phyloP scores from a whole-genome alignment of 257 asterid species.

The Nicotiana tabacum region DNA sequence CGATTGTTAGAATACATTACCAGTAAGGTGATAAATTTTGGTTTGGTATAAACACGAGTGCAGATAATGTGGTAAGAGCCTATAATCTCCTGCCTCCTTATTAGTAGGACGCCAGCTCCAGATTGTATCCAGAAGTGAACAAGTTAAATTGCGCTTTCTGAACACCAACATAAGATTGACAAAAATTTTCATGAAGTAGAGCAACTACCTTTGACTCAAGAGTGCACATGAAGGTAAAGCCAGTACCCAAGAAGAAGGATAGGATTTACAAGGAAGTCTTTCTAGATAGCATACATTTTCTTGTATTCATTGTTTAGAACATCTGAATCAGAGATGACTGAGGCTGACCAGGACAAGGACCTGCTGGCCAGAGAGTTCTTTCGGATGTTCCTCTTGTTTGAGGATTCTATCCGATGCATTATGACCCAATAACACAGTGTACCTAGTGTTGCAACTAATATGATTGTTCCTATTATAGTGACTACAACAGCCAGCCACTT shows the following conservation, averaged over 20 bases:
- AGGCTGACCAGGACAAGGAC: conserved; percentile 39
- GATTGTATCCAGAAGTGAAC: neutral
- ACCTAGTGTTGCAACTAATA: conserved; percentile 43
- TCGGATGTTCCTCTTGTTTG: conserved; percentile 28
- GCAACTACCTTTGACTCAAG: neutral
- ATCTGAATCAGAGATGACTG: conserved; percentile 56
- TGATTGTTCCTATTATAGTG: conserved; percentile 41
- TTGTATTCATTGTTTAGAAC: conserved; percentile 51
- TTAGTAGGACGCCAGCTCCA: neutral
- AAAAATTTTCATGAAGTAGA: neutral
- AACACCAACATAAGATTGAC: neutral
- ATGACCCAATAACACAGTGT: conserved; percentile 53
- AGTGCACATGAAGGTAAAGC: conserved; percentile 9
- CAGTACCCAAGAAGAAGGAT: neutral
- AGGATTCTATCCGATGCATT: conserved; percentile 35
- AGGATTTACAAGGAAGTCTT: neutral
- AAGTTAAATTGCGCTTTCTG: neutral
- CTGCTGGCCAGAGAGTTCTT: conserved; percentile 30
- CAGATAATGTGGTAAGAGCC: neutral
- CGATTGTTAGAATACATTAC: neutral
- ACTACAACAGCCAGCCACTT: conserved; percentile 45
- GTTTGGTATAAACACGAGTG: neutral
- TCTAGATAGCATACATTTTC: conserved; percentile 77
- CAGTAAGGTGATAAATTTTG: neutral
- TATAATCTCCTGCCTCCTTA: neutral